phyloP scores from a whole-genome alignment of 208 protist genomes.

The Angomonas ambiguus region DNA sequence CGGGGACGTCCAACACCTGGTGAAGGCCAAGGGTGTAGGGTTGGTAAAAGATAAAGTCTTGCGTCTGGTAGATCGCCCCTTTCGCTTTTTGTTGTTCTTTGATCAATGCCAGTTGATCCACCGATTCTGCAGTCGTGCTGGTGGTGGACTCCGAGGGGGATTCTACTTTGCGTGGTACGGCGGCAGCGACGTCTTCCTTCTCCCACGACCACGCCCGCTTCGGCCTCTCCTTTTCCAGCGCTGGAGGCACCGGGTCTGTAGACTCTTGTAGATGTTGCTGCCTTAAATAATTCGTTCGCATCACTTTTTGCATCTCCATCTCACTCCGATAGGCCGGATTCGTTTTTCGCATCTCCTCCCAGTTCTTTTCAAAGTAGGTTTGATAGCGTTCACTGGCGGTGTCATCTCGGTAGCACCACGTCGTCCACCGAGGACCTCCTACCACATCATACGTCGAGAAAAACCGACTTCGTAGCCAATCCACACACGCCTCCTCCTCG shows the following conservation, averaged over 20 bases:
- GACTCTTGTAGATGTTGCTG: too few species aligned
- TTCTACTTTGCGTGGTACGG: too few species aligned
- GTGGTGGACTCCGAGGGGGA: too few species aligned
- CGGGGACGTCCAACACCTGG: conserved; percentile 71
- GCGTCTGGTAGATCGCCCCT: conserved; percentile 53
- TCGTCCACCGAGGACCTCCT: conserved; percentile 78
- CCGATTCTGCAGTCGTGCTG: not conserved
- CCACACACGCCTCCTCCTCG: conserved; percentile 76
- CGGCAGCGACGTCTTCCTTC: too few species aligned
- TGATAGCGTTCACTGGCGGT: conserved; percentile 19
- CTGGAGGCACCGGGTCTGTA: too few species aligned
- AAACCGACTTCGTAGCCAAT: conserved; percentile 49
- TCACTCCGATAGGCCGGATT: conserved; percentile 28
- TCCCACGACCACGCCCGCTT: too few species aligned
- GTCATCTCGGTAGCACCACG: conserved; percentile 61
- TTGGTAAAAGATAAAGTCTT: conserved; percentile 87
- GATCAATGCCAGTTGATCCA: conserved; percentile 31
- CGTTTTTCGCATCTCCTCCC: conserved; percentile 26
- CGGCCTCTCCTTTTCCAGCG: too few species aligned
- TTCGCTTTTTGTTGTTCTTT: conserved; percentile 26
- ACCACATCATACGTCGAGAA: conserved; percentile 83
- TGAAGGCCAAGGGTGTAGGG: conserved; percentile 63
- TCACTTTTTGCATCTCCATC: conserved; percentile 36
- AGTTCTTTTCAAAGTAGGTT: conserved; percentile 38
- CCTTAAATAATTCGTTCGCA: not conserved